A percentile compares a stretch with the other conserved stretches of the same genome.
Conservation (phyloP, 2,329 filamentous ascomycete genomes). For the Westerdykella ornata region DNA sequence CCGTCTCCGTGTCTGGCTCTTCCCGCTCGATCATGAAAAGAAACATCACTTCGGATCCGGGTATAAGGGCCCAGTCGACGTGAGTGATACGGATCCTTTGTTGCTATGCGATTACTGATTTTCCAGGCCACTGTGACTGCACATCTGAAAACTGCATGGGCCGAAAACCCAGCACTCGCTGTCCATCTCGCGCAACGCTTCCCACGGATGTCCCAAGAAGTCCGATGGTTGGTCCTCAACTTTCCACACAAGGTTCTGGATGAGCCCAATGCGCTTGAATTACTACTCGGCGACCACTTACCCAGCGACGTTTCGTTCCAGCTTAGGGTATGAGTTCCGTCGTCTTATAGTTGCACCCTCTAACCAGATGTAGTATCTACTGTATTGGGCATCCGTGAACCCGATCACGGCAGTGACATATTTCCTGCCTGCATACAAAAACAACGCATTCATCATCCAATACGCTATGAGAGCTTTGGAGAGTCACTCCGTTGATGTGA, state of each 20-base stretch:
- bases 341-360: neutral
- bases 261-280: conserved; percentile 74
- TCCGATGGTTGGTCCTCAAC: conserved; percentile 72
- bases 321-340: conserved; percentile 58
- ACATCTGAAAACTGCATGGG: conserved; percentile 77
- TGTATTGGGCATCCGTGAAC: conserved; percentile 90
- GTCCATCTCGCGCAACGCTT: conserved; percentile 78
- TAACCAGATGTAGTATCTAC: conserved; percentile 57
- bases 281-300: conserved; percentile 70
- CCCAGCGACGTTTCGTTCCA: conserved; percentile 76
- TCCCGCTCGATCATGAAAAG: conserved; percentile 63
- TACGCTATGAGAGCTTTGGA: conserved; percentile 95
- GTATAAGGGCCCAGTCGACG: conserved; percentile 38
- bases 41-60: conserved; percentile 47
- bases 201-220: conserved; percentile 63
- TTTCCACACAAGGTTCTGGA: conserved; percentile 75
- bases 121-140: conserved; percentile 51
- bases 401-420: conserved; percentile 89
- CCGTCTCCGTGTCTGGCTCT: conserved; percentile 82
- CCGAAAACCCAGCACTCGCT: conserved; percentile 76
- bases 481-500: conserved; percentile 90
- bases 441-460: conserved; percentile 88
- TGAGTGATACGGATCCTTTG: conserved; percentile 9
- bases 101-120: neutral
- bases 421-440: conserved; percentile 83